These are phyloP conservation scores for Coemansia sp. DNA, from an alignment of 371 early-diverging fungal species.

Conservation along the genomic window DNA sequence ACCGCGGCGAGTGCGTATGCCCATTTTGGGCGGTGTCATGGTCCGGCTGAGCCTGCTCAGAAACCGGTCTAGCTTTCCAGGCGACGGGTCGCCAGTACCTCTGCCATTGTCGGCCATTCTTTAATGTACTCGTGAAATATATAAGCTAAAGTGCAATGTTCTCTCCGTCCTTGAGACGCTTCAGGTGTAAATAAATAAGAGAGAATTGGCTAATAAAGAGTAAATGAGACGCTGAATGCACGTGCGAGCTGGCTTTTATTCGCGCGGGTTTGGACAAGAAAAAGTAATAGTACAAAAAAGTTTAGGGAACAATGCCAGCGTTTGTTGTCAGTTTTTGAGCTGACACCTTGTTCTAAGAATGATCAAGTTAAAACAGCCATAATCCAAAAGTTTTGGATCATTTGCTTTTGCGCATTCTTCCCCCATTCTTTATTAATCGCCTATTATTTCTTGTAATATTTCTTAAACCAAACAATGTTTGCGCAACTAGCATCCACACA, in stretches of 20 bases:
- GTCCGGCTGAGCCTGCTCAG: slow-evolving; percentile 23
- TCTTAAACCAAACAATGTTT: slow-evolving; percentile 10
- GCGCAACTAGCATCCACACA: slow-evolving; percentile 13
- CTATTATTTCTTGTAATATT: not conserved
- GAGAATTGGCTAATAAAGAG: not conserved
- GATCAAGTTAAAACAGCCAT: too few relatives aligned
- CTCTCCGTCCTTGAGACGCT: not conserved
- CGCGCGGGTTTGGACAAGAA: not conserved
- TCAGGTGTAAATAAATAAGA: not conserved
- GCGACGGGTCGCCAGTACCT: not conserved
- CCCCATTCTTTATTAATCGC: not conserved
- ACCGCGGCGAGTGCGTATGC: slow-evolving; percentile 24
- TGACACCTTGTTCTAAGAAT: not conserved
- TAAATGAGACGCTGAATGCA: not conserved
- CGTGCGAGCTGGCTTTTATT: not conserved
- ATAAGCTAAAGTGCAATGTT: not conserved
- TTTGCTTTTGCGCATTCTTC: not conserved
- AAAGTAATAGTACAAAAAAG: not conserved
- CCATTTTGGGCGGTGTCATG: slow-evolving; percentile 16
- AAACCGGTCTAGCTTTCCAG: slow-evolving; percentile 15
- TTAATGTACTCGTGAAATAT: not conserved
- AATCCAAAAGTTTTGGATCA: not conserved
- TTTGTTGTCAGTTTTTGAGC: not conserved
- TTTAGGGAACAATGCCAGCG: not conserved
- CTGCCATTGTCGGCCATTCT: slow-evolving; percentile 10